Conservation (phyloP, 2,329 filamentous ascomycete species). For the Tolypocladium capitatum region DNA sequence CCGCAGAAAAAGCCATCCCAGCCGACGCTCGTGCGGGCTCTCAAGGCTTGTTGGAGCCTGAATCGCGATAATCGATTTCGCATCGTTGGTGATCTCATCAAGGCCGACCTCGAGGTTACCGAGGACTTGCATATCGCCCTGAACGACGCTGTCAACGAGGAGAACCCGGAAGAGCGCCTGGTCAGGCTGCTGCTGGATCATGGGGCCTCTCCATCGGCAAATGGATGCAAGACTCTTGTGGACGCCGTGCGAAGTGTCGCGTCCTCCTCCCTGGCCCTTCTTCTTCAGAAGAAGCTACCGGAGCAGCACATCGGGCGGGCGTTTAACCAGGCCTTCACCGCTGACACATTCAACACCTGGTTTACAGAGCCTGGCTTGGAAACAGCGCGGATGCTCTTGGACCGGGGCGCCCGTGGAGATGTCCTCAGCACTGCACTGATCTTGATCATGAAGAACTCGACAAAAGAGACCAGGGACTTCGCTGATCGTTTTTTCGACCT, state of each 20-base stretch:
- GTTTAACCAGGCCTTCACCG: constrained; percentile 31
- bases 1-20: constrained; percentile 31
- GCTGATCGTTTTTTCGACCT: constrained; percentile 32
- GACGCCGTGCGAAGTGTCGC: constrained; percentile 30
- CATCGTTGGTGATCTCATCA: constrained; percentile 36
- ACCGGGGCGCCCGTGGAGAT: constrained; percentile 33
- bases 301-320: constrained; percentile 29
- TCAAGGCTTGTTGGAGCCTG: constrained; percentile 42
- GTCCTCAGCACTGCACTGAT: constrained; percentile 32
- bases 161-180: constrained; percentile 32
- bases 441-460: constrained; percentile 29
- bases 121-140: constrained; percentile 38
- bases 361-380: constrained; percentile 32
- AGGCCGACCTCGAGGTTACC: constrained; percentile 32
- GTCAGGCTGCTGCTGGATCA: constrained; percentile 34
- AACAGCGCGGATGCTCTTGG: constrained; percentile 33
- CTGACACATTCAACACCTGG: constrained; percentile 28
- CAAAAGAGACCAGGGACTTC: constrained; percentile 22
- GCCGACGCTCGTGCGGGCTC: constrained; percentile 32
- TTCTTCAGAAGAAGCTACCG: constrained; percentile 28
- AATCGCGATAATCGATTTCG: constrained; percentile 32
- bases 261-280: constrained; percentile 23
- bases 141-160: constrained; percentile 38
- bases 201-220: constrained; percentile 37
- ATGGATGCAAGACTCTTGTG: constrained; percentile 38